phyloP scores from a whole-genome alignment of 2,329 filamentous ascomycete species.

The Colletotrichum musae region DNA sequence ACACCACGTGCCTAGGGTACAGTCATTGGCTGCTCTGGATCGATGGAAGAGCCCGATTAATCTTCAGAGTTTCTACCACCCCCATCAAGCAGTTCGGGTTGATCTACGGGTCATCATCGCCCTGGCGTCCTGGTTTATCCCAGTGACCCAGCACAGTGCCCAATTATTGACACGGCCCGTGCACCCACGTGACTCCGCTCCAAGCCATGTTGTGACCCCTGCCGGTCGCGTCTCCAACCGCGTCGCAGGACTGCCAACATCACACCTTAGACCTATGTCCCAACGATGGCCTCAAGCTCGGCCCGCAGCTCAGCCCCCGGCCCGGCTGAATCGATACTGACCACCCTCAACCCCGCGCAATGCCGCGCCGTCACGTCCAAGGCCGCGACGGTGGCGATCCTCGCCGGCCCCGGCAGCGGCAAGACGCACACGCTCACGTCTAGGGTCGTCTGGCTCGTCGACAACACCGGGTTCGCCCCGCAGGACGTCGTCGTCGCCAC shows the following conservation, averaged over 20 bases:
- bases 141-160: too few species aligned
- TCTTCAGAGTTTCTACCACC: too few species aligned
- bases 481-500: slow-evolving; percentile 95
- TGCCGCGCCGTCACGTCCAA: slow-evolving; percentile 68
- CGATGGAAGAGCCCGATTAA: too few species aligned
- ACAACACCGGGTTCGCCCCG: slow-evolving; percentile 79
- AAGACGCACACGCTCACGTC: slow-evolving; percentile 97
- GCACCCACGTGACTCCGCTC: slow-evolving; percentile 30
- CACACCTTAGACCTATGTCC: slow-evolving; percentile 15
- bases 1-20: too few species aligned
- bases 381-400: slow-evolving; percentile 72
- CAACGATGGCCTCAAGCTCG: slow-evolving; percentile 38
- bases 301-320: slow-evolving; percentile 34
- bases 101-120: too few species aligned
- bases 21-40: too few species aligned
- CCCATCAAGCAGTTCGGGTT: too few species aligned
- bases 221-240: slow-evolving; percentile 26
- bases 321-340: slow-evolving; percentile 55
- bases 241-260: neutral
- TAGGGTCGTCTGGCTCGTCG: slow-evolving; percentile 89
- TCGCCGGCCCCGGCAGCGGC: slow-evolving; percentile 80
- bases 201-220: neutral
- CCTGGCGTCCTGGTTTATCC: too few species aligned
- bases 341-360: slow-evolving; percentile 69
- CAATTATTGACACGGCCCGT: neutral